phyloP scores from a whole-genome alignment of 768 basidiomycete genomes.

The Pleurotus giganteus region DNA sequence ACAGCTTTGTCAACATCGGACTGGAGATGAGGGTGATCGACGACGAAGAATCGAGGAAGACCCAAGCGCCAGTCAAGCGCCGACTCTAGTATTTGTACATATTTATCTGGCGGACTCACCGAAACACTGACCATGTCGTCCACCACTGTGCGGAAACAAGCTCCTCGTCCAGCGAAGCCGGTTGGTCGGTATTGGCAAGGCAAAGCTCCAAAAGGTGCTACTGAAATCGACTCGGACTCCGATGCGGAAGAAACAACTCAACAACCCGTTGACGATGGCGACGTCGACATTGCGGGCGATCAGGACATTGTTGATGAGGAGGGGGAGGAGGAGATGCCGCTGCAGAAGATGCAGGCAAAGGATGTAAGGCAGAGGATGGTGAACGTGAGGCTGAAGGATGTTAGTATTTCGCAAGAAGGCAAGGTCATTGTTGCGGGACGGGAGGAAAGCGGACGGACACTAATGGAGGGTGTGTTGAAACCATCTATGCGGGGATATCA shows the following conservation, averaged over 20 bases:
- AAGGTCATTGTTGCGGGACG: slow-evolving; percentile 78
- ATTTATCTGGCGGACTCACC: not conserved
- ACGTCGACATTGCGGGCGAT: slow-evolving; percentile 59
- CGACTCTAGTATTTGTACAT: not conserved
- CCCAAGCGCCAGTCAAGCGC: no score
- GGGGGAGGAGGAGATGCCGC: slow-evolving; percentile 42
- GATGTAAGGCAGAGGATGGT: slow-evolving; percentile 54
- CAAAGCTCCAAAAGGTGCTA: slow-evolving; percentile 77
- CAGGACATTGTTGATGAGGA: slow-evolving; percentile 48
- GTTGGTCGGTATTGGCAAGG: slow-evolving; percentile 90
- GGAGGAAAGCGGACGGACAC: slow-evolving; percentile 76
- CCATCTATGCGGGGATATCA: slow-evolving; percentile 12
- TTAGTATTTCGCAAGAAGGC: slow-evolving; percentile 77
- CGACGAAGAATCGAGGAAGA: no score
- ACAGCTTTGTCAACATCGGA: no score
- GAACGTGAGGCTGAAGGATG: slow-evolving; percentile 75
- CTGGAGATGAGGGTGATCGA: no score
- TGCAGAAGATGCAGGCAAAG: slow-evolving; percentile 33
- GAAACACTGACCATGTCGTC: not conserved
- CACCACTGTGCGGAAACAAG: slow-evolving; percentile 53
- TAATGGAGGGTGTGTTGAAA: slow-evolving; percentile 39
- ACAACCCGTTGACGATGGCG: slow-evolving; percentile 44
- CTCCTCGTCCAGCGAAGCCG: slow-evolving; percentile 75
- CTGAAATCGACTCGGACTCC: slow-evolving; percentile 60
- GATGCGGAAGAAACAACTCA: slow-evolving; percentile 53